A percentile compares a stretch with the other conserved stretches of the same genome.
phyloP scores from a whole-genome alignment of 176 grass and related monocot species.

The Raddia guianensis region DNA sequence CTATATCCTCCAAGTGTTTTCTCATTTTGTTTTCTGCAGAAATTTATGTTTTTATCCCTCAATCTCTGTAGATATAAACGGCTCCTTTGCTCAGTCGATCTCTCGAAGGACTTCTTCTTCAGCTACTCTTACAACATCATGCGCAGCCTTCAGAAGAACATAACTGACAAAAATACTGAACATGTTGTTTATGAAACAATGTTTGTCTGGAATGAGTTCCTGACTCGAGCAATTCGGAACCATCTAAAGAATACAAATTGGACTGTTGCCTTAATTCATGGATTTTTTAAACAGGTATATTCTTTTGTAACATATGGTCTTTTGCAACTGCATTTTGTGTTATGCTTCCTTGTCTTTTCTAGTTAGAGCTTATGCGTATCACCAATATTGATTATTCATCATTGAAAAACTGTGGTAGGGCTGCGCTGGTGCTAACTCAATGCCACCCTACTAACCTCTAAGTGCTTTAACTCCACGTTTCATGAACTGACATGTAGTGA shows the following conservation, averaged over 20 bases:
- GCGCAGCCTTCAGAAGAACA: slow-evolving; percentile 94
- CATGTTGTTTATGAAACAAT: slow-evolving; percentile 87
- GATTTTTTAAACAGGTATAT: slow-evolving; percentile 96
- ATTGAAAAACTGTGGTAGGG: slow-evolving; percentile 37
- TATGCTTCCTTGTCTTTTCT: slow-evolving; percentile 25
- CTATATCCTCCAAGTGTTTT: slow-evolving; percentile 6
- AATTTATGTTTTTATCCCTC: slow-evolving; percentile 36
- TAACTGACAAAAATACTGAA: slow-evolving; percentile 58
- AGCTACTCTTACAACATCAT: slow-evolving; percentile 99
- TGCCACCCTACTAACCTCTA: slow-evolving; percentile 45
- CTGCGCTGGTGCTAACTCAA: slow-evolving; percentile 51
- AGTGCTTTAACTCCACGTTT: slow-evolving; percentile 31
- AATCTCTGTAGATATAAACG: slow-evolving; percentile 80
- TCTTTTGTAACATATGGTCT: slow-evolving; percentile 5
- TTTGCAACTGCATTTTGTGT: slow-evolving; percentile 14
- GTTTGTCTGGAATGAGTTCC: slow-evolving; percentile 98
- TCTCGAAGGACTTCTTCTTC: slow-evolving; percentile 99
- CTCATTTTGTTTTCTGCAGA: slow-evolving; percentile 22
- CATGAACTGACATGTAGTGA: slow-evolving; percentile 54
- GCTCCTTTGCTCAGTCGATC: slow-evolving; percentile 81
- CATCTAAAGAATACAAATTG: slow-evolving; percentile 87
- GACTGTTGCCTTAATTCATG: slow-evolving; percentile 90
- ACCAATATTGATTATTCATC: slow-evolving; percentile 39
- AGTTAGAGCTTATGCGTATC: slow-evolving; percentile 44
- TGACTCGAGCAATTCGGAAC: slow-evolving; percentile 73